Conservation (phyloP, 2,329 filamentous ascomycete genomes). For the Talaromyces sp. region DNA sequence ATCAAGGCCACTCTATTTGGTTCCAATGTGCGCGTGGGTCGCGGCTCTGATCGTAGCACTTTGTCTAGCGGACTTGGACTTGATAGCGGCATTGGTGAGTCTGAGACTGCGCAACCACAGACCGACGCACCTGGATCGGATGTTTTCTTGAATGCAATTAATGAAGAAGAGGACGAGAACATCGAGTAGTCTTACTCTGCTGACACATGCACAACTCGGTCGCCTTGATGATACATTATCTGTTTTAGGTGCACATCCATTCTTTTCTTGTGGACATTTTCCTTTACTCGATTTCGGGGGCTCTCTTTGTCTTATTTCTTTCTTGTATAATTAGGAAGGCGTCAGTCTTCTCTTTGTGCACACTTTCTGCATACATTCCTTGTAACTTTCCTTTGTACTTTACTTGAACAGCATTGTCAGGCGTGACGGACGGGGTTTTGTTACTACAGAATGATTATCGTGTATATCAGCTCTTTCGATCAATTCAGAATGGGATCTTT, state of each 20-base stretch:
- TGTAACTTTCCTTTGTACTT: not conserved
- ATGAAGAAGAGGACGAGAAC: not conserved
- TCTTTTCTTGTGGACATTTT: not conserved
- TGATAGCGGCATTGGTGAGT: constrained; percentile 5
- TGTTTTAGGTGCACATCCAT: not conserved
- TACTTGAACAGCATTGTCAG: not conserved
- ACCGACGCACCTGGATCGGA: not conserved
- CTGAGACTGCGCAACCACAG: not conserved
- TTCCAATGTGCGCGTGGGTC: constrained; percentile 39
- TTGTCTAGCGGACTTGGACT: not conserved
- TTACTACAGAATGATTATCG: not conserved
- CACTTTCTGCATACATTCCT: not conserved
- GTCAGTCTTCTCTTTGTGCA: not conserved
- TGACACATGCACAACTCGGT: not conserved
- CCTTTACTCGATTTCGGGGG: not conserved
- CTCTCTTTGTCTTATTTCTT: not conserved
- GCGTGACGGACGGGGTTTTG: not conserved
- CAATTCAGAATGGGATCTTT: not conserved
- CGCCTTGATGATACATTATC: not conserved
- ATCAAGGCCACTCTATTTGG: constrained; percentile 39
- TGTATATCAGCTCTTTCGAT: not conserved
- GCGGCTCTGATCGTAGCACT: constrained; percentile 36
- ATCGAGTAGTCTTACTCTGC: not conserved
- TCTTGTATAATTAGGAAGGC: not conserved
- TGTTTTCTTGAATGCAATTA: not conserved